Conservation (phyloP, 2,329 filamentous ascomycete species). For the Tolypocladium sp. region DNA sequence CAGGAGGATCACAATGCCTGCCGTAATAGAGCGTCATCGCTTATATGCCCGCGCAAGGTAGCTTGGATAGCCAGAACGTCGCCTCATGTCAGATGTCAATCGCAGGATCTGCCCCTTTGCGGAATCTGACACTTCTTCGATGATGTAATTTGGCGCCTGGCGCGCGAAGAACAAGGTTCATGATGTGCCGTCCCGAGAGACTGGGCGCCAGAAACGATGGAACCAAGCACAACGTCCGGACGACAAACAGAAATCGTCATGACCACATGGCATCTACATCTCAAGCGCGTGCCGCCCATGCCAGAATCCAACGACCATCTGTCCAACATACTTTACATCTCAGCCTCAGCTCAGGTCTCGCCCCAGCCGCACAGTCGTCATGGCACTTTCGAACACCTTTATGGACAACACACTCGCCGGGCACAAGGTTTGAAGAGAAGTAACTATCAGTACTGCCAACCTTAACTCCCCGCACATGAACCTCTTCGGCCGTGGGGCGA, state of each 20-base stretch:
- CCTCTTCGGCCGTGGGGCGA: not conserved
- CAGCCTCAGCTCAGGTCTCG: not conserved
- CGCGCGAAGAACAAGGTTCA: not conserved
- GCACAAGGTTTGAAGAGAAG: not conserved
- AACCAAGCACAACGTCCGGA: not conserved
- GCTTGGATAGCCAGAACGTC: no score
- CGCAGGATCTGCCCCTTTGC: not conserved
- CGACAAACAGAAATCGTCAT: not conserved
- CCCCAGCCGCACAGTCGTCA: not conserved
- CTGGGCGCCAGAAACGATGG: not conserved
- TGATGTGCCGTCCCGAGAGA: not conserved
- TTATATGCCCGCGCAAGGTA: not conserved
- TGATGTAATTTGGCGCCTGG: not conserved
- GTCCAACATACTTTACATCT: not conserved
- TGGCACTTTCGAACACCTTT: not conserved
- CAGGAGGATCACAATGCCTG: no score
- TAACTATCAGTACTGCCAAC: not conserved
- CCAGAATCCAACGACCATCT: not conserved
- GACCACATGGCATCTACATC: not conserved
- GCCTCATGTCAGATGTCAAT: not conserved
- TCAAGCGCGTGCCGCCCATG: not conserved
- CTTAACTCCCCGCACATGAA: not conserved
- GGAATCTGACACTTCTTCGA: not conserved
- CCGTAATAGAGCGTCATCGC: not conserved
- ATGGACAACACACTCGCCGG: not conserved